phyloP scores from a whole-genome alignment of 2,329 filamentous ascomycete species.

The Fusarium nematophilum region DNA sequence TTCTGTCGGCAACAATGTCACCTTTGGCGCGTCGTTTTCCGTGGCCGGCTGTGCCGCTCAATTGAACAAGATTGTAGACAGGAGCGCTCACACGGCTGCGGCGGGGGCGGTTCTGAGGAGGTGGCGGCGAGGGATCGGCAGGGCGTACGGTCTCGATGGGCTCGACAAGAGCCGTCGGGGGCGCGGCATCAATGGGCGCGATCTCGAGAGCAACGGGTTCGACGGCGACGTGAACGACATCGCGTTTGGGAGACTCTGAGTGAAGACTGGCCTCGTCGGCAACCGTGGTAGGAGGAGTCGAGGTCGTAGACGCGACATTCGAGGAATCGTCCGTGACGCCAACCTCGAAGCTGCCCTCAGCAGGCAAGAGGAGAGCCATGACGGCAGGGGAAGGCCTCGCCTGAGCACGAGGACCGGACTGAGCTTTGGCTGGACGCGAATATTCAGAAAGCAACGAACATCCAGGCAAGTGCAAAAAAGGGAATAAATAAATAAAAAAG shows the following conservation, averaged over 20 bases:
- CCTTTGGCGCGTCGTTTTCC: constrained; percentile 66
- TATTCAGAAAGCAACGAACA: constrained; percentile 25
- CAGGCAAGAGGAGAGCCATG: constrained; percentile 48
- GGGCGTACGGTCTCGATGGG: constrained; percentile 17
- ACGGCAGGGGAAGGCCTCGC: constrained; percentile 23
- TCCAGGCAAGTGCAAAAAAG: constrained; percentile 7
- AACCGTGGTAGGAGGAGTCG: constrained; percentile 75
- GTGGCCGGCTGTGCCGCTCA: constrained; percentile 71
- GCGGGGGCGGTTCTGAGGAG: constrained; percentile 55
- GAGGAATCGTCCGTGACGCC: constrained; percentile 52
- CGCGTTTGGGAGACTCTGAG: constrained; percentile 56
- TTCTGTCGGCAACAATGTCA: constrained; percentile 58
- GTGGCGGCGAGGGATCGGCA: constrained; percentile 32
- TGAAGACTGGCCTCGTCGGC: constrained; percentile 70
- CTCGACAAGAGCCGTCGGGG: constrained; percentile 19
- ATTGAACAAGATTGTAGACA: constrained; percentile 74
- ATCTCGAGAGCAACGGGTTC: constrained; percentile 45
- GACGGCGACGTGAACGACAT: constrained; percentile 49
- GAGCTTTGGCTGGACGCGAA: constrained; percentile 34
- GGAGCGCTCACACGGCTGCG: constrained; percentile 66
- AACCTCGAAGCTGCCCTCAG: constrained; percentile 48
- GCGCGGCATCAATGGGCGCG: constrained; percentile 17
- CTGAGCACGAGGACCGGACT: constrained; percentile 10
- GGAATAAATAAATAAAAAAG: not conserved
- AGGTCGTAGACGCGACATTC: constrained; percentile 67